Conservation (phyloP, 345 rosid genomes). For the Eucalyptus albens region DNA sequence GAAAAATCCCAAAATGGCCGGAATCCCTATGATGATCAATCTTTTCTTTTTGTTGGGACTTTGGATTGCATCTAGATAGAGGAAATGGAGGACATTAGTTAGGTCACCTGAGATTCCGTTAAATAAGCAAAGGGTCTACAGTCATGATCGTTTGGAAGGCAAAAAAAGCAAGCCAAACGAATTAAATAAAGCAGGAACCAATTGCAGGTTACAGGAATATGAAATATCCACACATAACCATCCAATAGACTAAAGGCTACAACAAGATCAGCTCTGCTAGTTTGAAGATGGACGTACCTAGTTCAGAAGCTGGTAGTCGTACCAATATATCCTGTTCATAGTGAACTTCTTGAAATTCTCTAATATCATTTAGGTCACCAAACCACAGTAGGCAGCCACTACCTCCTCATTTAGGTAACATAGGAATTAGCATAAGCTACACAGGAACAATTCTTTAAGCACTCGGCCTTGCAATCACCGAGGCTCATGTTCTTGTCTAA, state of each 20-base stretch:
- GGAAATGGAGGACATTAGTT: background rate
- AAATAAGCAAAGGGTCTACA: background rate
- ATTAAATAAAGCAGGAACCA: background rate
- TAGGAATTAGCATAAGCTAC: constrained; percentile 10
- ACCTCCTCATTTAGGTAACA: constrained; percentile 5
- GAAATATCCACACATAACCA: background rate
- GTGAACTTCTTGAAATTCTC: background rate
- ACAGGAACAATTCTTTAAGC: constrained; percentile 20
- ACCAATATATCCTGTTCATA: background rate
- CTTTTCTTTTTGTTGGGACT: background rate
- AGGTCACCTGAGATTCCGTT: background rate
- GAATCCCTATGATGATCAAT: background rate
- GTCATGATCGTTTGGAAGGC: background rate
- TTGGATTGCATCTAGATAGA: background rate
- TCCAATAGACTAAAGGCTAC: background rate
- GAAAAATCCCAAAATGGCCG: background rate
- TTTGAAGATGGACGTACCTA: background rate
- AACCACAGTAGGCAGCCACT: constrained; percentile 20
- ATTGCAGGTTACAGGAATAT: background rate
- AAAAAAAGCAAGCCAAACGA: background rate
- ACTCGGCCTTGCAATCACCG: background rate
- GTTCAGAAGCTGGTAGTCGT: background rate
- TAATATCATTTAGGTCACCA: background rate
- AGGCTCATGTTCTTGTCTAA: background rate
- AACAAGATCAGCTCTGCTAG: background rate